Conservation (phyloP, 306 rosid genomes). For the Bauhinia variegata region DNA sequence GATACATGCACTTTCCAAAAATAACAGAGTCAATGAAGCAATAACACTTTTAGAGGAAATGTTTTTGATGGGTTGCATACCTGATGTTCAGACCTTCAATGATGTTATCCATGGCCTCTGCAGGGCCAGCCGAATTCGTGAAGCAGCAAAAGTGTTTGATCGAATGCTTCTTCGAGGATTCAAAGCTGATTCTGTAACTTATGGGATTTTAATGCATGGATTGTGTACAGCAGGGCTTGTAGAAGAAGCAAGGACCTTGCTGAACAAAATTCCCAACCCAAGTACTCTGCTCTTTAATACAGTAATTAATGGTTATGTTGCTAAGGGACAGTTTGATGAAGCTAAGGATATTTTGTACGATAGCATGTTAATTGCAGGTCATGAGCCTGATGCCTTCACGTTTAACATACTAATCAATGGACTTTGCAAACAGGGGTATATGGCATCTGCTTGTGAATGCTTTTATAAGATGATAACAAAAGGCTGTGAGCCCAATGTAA, state of each 20-base stretch:
- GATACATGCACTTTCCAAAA: constrained; percentile 76
- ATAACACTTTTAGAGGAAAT: constrained; percentile 80
- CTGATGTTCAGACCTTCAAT: constrained; percentile 88
- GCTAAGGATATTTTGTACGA: constrained; percentile 62
- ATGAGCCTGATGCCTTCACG: constrained; percentile 74
- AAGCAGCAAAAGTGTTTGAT: constrained; percentile 81
- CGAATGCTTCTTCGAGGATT: constrained; percentile 79
- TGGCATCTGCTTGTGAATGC: constrained; percentile 67
- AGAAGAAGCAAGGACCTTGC: constrained; percentile 74
- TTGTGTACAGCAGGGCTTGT: constrained; percentile 69
- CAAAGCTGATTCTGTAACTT: constrained; percentile 65
- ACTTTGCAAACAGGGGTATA: constrained; percentile 71
- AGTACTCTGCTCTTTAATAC: constrained; percentile 69
- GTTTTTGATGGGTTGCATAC: constrained; percentile 88
- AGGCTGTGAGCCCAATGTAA: constrained; percentile 76
- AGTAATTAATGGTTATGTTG: constrained; percentile 78
- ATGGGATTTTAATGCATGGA: constrained; percentile 78
- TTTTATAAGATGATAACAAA: constrained; percentile 59
- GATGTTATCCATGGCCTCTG: constrained; percentile 83
- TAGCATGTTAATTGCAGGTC: constrained; percentile 57
- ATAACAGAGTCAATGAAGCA: constrained; percentile 67
- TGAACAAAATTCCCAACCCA: constrained; percentile 62
- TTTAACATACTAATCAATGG: constrained; percentile 80
- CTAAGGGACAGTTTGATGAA: constrained; percentile 67
- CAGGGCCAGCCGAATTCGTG: constrained; percentile 57